Percentiles rank a stretch among this genome's conserved stretches.
Evolutionary conservation across 192 early-diverging fungal species (phyloP).

Genomic region (Rhizophagus clarus): DNA sequence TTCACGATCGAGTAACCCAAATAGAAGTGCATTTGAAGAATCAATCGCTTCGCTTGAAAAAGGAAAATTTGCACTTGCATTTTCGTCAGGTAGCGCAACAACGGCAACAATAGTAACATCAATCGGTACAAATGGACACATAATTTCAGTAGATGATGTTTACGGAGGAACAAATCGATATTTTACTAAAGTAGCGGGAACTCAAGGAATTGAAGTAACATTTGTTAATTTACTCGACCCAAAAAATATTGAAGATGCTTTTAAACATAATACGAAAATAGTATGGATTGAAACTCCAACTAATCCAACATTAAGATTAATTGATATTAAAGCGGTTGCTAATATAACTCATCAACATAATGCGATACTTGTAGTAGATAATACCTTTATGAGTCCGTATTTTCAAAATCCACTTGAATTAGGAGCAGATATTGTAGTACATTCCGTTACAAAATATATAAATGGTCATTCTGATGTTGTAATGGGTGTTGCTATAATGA

Average conservation of each 20-base stretch:
- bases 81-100: constrained; percentile 81
- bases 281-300: constrained; percentile 90
- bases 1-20: constrained; percentile 83
- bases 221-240: constrained; percentile 80
- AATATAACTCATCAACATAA: constrained; percentile 63
- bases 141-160: constrained; percentile 87
- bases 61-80: constrained; percentile 84
- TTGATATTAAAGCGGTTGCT: constrained; percentile 76
- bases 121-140: constrained; percentile 69
- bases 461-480: constrained; percentile 99
- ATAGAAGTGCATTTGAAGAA: constrained; percentile 71
- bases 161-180: constrained; percentile 91
- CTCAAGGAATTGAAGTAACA: constrained; percentile 65
- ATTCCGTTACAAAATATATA: constrained; percentile 98
- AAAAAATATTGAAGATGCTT: constrained; percentile 58
- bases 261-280: constrained; percentile 77
- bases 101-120: constrained; percentile 81
- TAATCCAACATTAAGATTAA: constrained; percentile 82
- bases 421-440: constrained; percentile 97
- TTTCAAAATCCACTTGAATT: constrained; percentile 88
- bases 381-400: constrained; percentile 88
- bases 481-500: constrained; percentile 92
- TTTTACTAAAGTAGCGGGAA: constrained; percentile 79
- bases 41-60: constrained; percentile 93
- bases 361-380: constrained; percentile 76